Base-by-base conservation (phyloP, 164 flowering plant genomes). In the Pachysandra terminalis region DNA sequence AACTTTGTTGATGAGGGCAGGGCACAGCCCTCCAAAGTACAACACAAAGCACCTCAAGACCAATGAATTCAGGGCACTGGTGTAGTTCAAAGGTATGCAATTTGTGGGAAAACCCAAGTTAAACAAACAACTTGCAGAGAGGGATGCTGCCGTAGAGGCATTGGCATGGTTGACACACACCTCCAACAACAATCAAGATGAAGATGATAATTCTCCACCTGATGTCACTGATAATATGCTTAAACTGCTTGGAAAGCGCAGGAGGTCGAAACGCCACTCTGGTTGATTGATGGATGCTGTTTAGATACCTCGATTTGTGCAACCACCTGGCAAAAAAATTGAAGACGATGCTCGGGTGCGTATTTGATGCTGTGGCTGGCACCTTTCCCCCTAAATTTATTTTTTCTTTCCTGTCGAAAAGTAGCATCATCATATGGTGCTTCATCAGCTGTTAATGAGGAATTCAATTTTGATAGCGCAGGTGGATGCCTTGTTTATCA, bases 11-110 rank as follows among this genome's bases (percentile, higher is more conserved):
- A 89, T 87, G 99, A 82, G 99, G 70, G 99, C 99, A 5, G 97
- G 99, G 23, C 99, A 95, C 71, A 76, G 86, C 21, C 97, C 97
- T 69, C 98, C 99, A 9, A 95, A 88, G 56, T 95, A 95, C 85
- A 95, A 95, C 72, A 82, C 89, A 19, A 95, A 92, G 77, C 99
- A 95, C 76, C 90, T 92, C 17, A 92, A 87, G 80, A 87, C 97
- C 22, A 95, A 95, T 70, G 99, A 95, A 68, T 95, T 90, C 68
- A 80, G 97, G 74, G 96, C 95, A 40, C 76, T 95, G 68, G 93
- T 87, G 32, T 98, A 95, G 78, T 90, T 95, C 79, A 95, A 92
- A 78, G 99, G 96, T 5, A 92, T 92, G 97, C 99, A 95, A 73
- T 95, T 95, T 79, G 97, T 95, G 1, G 97, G 97, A 24, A 95